phyloP scores from a whole-genome alignment of 164 flowering plant species.

The Amborella trichopoda region DNA sequence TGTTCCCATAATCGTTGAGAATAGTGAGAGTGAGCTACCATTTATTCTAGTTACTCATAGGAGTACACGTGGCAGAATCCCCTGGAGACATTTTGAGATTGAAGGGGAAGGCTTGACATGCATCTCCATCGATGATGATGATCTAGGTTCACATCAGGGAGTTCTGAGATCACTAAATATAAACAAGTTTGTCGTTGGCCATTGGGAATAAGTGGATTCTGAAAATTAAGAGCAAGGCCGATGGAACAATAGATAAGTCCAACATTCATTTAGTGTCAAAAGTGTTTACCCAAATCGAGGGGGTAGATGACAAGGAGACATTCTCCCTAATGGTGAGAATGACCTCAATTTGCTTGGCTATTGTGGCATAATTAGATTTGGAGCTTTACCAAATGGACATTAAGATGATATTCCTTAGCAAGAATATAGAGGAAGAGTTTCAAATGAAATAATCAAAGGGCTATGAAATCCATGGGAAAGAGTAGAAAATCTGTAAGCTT shows the following conservation, averaged over 20 bases:
- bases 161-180: not conserved
- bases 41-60: no score
- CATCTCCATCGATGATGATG: not conserved
- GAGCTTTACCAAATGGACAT: not conserved
- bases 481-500: not conserved
- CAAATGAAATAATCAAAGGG: not conserved
- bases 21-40: not conserved
- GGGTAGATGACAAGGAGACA: no score
- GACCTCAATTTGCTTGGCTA: not conserved
- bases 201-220: slow-evolving; percentile 1
- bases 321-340: not conserved
- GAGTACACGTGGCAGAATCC: not conserved
- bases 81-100: not conserved
- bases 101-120: not conserved
- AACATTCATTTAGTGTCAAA: not conserved
- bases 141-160: not conserved
- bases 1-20: not conserved
- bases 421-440: not conserved
- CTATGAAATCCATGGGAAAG: not conserved
- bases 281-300: not conserved
- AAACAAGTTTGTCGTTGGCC: not conserved
- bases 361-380: not conserved
- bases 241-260: not conserved
- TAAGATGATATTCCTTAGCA: not conserved
- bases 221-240: not conserved